Evolutionary conservation across 2,329 filamentous ascomycete species (phyloP).

Genomic region (Pseudogymnoascus sp.): DNA sequence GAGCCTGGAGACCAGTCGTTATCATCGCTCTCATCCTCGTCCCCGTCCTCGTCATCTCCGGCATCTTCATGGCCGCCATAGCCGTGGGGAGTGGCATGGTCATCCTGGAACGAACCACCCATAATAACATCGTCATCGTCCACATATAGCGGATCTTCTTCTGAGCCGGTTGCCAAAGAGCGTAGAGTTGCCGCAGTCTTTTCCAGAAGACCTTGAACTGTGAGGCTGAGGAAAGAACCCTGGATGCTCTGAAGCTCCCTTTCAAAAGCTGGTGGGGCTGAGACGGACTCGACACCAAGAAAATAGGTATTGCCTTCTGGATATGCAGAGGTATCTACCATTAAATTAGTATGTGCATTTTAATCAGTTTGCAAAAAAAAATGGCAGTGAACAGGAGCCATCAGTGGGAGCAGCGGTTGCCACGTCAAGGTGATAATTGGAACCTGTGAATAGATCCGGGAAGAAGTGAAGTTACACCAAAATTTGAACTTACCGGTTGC

Average conservation of each 20-base stretch:
- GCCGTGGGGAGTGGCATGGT: background rate
- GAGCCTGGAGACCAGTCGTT: slow-evolving; percentile 14
- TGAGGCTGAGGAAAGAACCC: slow-evolving; percentile 18
- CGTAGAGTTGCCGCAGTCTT: background rate
- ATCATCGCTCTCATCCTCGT: slow-evolving; percentile 21
- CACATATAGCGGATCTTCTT: background rate
- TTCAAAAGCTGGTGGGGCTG: slow-evolving; percentile 36
- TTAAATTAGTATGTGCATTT: background rate
- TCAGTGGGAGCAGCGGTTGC: background rate
- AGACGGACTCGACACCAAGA: slow-evolving; percentile 44
- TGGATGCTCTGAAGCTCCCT: slow-evolving; percentile 25
- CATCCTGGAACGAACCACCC: background rate
- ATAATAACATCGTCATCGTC: slow-evolving; percentile 7
- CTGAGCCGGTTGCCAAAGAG: background rate
- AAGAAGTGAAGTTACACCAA: slow-evolving; percentile 16
- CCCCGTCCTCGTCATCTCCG: slow-evolving; percentile 19
- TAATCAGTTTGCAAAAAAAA: background rate
- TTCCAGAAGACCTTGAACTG: slow-evolving; percentile 12
- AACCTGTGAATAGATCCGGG: background rate
- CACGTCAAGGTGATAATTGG: background rate
- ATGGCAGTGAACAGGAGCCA: background rate
- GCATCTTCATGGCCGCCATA: background rate
- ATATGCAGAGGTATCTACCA: slow-evolving; percentile 40
- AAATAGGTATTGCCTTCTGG: slow-evolving; percentile 50
- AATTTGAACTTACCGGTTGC: slow-evolving; percentile 17